A percentile compares a stretch with the other conserved stretches of the same genome.
These are phyloP conservation scores for Penicillium hesseltinei DNA, from an alignment of 2,329 filamentous ascomycete genomes.

Conservation along the genomic window DNA sequence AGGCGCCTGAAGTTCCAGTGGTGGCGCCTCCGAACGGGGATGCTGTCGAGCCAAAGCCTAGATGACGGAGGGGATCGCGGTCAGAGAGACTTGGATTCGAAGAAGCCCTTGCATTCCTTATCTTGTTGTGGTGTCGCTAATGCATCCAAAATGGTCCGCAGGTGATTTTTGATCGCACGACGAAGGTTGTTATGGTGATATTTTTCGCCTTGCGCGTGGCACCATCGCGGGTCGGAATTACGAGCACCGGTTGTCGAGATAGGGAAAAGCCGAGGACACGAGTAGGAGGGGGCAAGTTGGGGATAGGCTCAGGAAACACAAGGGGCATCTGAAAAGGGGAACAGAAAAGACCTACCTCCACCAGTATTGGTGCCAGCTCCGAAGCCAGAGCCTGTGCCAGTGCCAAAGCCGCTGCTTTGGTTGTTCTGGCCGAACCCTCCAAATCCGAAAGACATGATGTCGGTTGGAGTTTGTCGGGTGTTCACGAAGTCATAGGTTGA, in stretches of 20 bases:
- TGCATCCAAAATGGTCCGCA: slow-evolving; percentile 27
- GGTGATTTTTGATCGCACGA: slow-evolving; percentile 10
- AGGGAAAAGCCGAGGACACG: slow-evolving; percentile 18
- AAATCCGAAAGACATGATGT: slow-evolving; percentile 46
- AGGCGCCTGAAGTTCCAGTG: slow-evolving; percentile 30
- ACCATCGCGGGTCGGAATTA: slow-evolving; percentile 31
- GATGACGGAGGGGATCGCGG: slow-evolving; percentile 36
- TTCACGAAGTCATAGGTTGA: slow-evolving; percentile 33
- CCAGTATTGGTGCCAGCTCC: slow-evolving; percentile 31
- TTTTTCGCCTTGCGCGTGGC: slow-evolving; percentile 22
- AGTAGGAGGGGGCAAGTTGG: slow-evolving; percentile 4
- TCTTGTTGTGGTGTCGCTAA: slow-evolving; percentile 31
- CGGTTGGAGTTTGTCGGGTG: slow-evolving; percentile 22
- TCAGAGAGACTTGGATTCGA: slow-evolving; percentile 39
- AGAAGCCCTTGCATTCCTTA: slow-evolving; percentile 31
- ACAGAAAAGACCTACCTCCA: slow-evolving; percentile 36
- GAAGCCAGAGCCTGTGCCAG: slow-evolving; percentile 39
- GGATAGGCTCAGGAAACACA: slow-evolving; percentile 8
- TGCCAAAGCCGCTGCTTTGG: slow-evolving; percentile 44
- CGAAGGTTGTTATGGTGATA: slow-evolving; percentile 12
- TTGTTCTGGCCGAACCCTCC: slow-evolving; percentile 61
- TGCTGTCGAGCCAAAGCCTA: slow-evolving; percentile 43
- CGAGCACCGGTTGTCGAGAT: slow-evolving; percentile 26
- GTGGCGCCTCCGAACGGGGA: slow-evolving; percentile 39
- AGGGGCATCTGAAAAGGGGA: slow-evolving; percentile 2